Evolutionary conservation across 805 yeast genomes (phyloP).

Genomic region (Tetrapisispora iriomotensis): DNA sequence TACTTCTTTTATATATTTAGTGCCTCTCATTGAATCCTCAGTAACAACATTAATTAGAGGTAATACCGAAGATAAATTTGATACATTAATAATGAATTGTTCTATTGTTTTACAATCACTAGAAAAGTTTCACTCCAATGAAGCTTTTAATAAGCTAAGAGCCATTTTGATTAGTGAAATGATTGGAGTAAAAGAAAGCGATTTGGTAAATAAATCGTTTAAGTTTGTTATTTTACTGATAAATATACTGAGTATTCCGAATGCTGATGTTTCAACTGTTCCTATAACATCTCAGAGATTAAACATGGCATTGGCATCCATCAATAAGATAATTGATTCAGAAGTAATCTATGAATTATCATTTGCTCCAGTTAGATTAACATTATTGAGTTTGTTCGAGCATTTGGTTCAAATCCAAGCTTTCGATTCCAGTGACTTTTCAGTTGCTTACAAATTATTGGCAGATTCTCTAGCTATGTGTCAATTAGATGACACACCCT

Average conservation of each 20-base stretch:
- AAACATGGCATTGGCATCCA: slow-evolving; percentile 46
- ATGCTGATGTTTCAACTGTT: slow-evolving; percentile 24
- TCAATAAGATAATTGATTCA: slow-evolving; percentile 51
- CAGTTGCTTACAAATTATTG: slow-evolving; percentile 34
- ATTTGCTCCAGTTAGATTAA: slow-evolving; percentile 43
- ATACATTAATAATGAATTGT: slow-evolving; percentile 14
- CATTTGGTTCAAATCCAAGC: slow-evolving; percentile 21
- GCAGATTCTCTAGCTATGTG: slow-evolving; percentile 25
- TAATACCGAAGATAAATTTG: slow-evolving; percentile 27
- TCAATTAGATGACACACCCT: slow-evolving; percentile 29
- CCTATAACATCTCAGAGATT: slow-evolving; percentile 56
- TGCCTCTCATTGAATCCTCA: slow-evolving; percentile 25
- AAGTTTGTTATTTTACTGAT: slow-evolving; percentile 40
- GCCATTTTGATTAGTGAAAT: slow-evolving; percentile 57
- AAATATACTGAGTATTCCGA: slow-evolving; percentile 27
- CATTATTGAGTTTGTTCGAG: slow-evolving; percentile 38
- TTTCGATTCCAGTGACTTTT: slow-evolving; percentile 31
- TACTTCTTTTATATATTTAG: slow-evolving; percentile 17
- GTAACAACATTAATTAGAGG: slow-evolving; percentile 26
- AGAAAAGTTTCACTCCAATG: slow-evolving; percentile 28
- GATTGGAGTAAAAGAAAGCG: slow-evolving; percentile 40
- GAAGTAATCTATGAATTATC: slow-evolving; percentile 49
- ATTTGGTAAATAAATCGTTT: slow-evolving; percentile 37
- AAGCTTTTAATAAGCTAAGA: slow-evolving; percentile 42
- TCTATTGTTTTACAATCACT: slow-evolving; percentile 30